These are phyloP conservation scores for Xylaria cubensis DNA, from an alignment of 495 filamentous ascomycete species.

Conservation along the genomic window DNA sequence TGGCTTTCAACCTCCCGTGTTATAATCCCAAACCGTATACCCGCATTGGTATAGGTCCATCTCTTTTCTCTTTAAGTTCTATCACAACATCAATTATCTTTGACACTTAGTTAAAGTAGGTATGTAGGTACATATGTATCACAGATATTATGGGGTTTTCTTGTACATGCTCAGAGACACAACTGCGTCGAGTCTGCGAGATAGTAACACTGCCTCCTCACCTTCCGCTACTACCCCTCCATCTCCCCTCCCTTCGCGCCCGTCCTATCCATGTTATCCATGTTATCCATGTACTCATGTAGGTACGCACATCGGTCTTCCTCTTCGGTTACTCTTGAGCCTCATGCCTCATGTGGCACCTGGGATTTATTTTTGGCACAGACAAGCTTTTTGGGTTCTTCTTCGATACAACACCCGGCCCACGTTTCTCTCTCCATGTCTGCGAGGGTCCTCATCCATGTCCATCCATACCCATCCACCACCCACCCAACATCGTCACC, in stretches of 20 bases:
- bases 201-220: slow-evolving; percentile 12
- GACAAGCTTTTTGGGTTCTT: slow-evolving; percentile 26
- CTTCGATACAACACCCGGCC: slow-evolving; percentile 4
- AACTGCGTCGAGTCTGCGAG: neutral
- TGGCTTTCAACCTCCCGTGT: neutral
- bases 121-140: neutral
- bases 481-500: neutral
- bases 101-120: neutral
- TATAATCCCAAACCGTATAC: neutral
- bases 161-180: neutral
- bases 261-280: neutral
- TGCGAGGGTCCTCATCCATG: slow-evolving; percentile 1
- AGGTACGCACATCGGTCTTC: slow-evolving; percentile 21
- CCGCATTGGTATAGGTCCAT: neutral
- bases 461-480: neutral
- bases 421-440: slow-evolving; percentile 16
- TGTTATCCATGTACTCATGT: neutral
- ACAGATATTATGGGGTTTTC: neutral
- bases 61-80: neutral
- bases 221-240: neutral
- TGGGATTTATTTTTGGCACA: slow-evolving; percentile 29
- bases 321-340: slow-evolving; percentile 25
- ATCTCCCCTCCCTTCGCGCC: slow-evolving; percentile 2
- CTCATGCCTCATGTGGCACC: slow-evolving; percentile 33
- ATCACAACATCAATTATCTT: neutral